phyloP scores from a whole-genome alignment of 805 yeast species.

The Sugiyamaella mastotermitis region DNA sequence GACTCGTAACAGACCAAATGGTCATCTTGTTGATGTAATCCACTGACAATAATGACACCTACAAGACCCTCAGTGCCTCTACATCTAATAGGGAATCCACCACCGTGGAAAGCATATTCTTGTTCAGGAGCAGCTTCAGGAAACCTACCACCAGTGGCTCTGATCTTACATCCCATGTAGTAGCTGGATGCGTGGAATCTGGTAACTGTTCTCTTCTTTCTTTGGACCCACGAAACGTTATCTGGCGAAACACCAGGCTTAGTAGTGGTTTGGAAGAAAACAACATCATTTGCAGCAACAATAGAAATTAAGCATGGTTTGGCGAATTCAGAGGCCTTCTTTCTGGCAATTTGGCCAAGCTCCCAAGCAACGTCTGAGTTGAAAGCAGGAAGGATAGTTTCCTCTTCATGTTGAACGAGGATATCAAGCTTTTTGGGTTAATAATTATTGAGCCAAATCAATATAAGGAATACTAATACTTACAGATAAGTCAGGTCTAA shows the following conservation, averaged over 20 bases:
- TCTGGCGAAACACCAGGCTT: slow-evolving; percentile 27
- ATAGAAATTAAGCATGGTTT: slow-evolving; percentile 25
- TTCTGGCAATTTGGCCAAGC: slow-evolving; percentile 71
- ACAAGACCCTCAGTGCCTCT: slow-evolving; percentile 27
- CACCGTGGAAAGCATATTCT: slow-evolving; percentile 27
- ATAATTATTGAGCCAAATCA: not conserved
- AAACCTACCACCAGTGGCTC: slow-evolving; percentile 5
- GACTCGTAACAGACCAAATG: slow-evolving; percentile 23
- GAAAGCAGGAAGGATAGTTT: slow-evolving; percentile 23
- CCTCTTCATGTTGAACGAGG: slow-evolving; percentile 24
- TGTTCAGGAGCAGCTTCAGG: slow-evolving; percentile 13
- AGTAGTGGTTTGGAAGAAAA: slow-evolving; percentile 25
- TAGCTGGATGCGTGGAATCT: slow-evolving; percentile 25
- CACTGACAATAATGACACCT: slow-evolving; percentile 27
- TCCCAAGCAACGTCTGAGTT: slow-evolving; percentile 61
- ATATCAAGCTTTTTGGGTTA: slow-evolving; percentile 12
- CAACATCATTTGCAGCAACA: slow-evolving; percentile 20
- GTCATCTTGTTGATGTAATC: slow-evolving; percentile 26
- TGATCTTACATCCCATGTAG: slow-evolving; percentile 25
- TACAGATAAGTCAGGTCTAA: too few relatives aligned
- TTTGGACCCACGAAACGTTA: slow-evolving; percentile 26
- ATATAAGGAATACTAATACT: too few relatives aligned
- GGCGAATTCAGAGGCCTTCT: slow-evolving; percentile 51
- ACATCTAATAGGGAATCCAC: slow-evolving; percentile 30
- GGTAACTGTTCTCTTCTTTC: slow-evolving; percentile 25